These are phyloP conservation scores for Cadophora sp. DNA, from an alignment of 2,329 filamentous ascomycete species.

Conservation along the genomic window DNA sequence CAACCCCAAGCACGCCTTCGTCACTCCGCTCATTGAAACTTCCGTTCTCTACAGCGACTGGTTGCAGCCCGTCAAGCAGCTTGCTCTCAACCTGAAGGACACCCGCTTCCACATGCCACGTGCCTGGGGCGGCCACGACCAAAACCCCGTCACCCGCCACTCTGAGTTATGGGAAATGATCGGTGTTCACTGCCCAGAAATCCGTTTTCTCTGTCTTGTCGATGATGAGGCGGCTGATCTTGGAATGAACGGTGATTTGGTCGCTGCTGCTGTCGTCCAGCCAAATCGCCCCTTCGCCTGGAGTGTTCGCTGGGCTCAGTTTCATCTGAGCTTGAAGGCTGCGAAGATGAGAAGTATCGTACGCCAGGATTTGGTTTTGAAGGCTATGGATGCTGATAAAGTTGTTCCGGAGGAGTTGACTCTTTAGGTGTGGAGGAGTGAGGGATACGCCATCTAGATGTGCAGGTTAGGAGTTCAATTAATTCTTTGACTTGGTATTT, in stretches of 20 bases:
- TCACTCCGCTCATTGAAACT: not conserved
- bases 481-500: not conserved
- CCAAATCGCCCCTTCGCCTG: not conserved
- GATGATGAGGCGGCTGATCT: not conserved
- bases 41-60: not conserved
- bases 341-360: not conserved
- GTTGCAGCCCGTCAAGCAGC: slow-evolving; percentile 14
- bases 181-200: not conserved
- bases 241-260: not conserved
- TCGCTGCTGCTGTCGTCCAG: not conserved
- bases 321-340: not conserved
- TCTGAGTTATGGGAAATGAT: not conserved
- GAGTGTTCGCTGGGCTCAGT: not conserved
- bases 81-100: slow-evolving; percentile 2
- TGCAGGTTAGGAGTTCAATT: too few relatives aligned
- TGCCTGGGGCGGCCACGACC: not conserved
- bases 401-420: not conserved
- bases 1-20: not conserved
- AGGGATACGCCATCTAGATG: not conserved
- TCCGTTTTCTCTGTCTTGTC: not conserved
- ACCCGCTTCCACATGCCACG: not conserved
- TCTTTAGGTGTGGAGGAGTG: not conserved
- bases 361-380: slow-evolving; percentile 7
- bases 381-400: not conserved
- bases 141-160: too few relatives aligned